These are phyloP conservation scores for Ogataea hybrid DNA, from an alignment of 1,139 yeast genomes.

Conservation along the genomic window DNA sequence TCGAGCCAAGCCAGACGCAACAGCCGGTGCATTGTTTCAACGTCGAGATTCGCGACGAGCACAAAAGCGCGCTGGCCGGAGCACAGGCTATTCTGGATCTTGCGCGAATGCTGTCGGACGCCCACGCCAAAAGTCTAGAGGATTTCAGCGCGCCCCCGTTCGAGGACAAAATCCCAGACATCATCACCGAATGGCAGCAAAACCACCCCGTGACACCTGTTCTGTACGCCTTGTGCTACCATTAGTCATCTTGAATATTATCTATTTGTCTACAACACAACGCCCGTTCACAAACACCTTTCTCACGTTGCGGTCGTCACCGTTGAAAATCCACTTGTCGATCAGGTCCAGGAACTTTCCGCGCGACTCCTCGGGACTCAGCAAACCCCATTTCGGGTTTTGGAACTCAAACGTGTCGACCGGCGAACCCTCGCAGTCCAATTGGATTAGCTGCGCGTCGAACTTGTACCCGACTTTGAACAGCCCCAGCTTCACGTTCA, in stretches of 20 bases:
- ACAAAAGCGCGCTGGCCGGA: constrained; percentile 90
- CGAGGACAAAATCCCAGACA: constrained; percentile 73
- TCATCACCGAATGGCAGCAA: constrained; percentile 81
- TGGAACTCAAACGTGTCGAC: constrained; percentile 82
- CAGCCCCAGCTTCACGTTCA: constrained; percentile 60
- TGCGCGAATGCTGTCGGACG: constrained; percentile 55
- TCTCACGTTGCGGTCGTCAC: constrained; percentile 86
- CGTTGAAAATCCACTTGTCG: constrained; percentile 92
- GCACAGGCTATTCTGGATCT: constrained; percentile 85
- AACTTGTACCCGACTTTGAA: constrained; percentile 76
- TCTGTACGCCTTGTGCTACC: constrained; percentile 78
- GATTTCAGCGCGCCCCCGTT: constrained; percentile 46
- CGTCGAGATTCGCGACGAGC: constrained; percentile 93
- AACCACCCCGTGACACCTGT: constrained; percentile 76
- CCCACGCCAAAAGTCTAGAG: constrained; percentile 34
- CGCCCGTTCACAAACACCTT: constrained; percentile 85
- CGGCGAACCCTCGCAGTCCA: constrained; percentile 48
- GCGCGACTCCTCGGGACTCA: constrained; percentile 14
- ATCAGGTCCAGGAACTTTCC: constrained; percentile 49
- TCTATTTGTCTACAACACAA: constrained; percentile 24
- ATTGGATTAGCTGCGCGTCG: constrained; percentile 79
- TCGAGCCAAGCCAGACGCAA: constrained; percentile 22
- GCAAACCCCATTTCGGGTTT: constrained; percentile 30
- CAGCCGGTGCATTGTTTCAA: constrained; percentile 77
- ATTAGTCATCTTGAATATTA: constrained; percentile 36